Base-by-base conservation (phyloP, 768 basidiomycete genomes). In the Leccinum boreale region DNA sequence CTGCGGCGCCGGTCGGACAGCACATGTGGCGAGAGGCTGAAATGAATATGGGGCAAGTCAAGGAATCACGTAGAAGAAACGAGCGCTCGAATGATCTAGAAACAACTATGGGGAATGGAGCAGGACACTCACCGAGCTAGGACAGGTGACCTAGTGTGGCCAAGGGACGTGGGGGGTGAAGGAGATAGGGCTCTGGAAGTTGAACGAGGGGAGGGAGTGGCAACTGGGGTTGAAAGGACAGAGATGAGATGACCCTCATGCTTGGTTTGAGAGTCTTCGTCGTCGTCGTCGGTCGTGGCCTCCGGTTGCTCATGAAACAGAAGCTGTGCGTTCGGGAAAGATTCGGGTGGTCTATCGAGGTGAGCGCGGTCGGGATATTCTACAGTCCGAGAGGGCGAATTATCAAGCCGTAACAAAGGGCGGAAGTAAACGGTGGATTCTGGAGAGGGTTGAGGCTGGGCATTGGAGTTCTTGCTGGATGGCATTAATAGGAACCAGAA, bases 391-490 rank as follows among this genome's bases (percentile, higher is more conserved):
- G 67, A 58, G 3, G 68, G 54, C 19, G 71, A 68, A 61, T 71
- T 63, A 70, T 72, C 66, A 12, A 70, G 65, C n/a, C 66, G 70
- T 70, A 72, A 54, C 56, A 72, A 60, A 56, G 68, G 72, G 15
- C 70, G 65, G 50, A 62, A 69, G 52, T 67, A 59, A 52, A 58
- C 26, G 61, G 57, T 53, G 15, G 59, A 26, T 28, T 73, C 62
- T 31, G 55, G 60, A 51, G 62, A 44, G 45, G 62, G 45, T 59
- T 66, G 70, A 55, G 21, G 58, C 5, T 57, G 54, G 36, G 54
- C 70, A 72, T 72, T 62, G 56, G 61, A 10, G 53, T 61, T 61
- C 44, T 64, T 55, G 65, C 49, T 63, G 52, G 72, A 63, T 68
- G 61, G 61, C 71, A 72, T 72, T 72, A 72, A 73, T 62, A 62